Percentiles rank a stretch among this genome's conserved stretches.
Evolutionary conservation across 23 red algal genomes (phyloP).

Genomic region (Gracilaria gracilis): DNA sequence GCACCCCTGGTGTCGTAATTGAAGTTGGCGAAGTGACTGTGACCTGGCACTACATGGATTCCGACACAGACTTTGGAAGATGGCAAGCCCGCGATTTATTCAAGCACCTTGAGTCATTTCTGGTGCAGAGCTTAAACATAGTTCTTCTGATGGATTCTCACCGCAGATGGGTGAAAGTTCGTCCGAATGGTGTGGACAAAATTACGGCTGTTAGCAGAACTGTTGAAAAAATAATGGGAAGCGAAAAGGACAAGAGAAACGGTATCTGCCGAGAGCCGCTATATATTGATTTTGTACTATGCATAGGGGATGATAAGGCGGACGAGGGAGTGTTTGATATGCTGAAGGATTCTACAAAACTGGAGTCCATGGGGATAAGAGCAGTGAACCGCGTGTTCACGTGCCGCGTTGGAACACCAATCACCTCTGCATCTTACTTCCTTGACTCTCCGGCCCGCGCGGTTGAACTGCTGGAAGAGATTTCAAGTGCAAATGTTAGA

Average conservation of each 20-base stretch:
- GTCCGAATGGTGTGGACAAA: constrained; percentile 77
- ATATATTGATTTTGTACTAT: constrained; percentile 73
- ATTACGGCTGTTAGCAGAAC: constrained; percentile 56
- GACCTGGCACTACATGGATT: constrained; percentile 90
- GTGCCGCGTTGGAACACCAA: constrained; percentile 46
- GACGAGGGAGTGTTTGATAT: constrained; percentile 89
- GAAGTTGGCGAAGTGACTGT: constrained; percentile 85
- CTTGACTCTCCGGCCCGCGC: constrained; percentile 64
- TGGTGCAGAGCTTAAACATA: constrained; percentile 56
- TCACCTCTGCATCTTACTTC: constrained; percentile 49
- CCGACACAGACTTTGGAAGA: constrained; percentile 88
- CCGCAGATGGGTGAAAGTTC: constrained; percentile 82
- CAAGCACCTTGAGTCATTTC: constrained; percentile 84
- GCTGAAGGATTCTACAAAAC: constrained; percentile 45
- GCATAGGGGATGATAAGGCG: constrained; percentile 83
- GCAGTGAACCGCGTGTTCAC: constrained; percentile 49
- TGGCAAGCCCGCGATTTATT: constrained; percentile 89
- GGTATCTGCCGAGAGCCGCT: not conserved
- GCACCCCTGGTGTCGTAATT: constrained; percentile 87
- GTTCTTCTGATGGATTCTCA: constrained; percentile 58
- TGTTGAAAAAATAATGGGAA: constrained; percentile 44
- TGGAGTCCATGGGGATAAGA: constrained; percentile 39
- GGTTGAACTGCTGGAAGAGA: constrained; percentile 49
- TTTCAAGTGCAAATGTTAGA: constrained; percentile 1
- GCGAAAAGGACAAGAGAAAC: not conserved